Evolutionary conservation across 352 stramenopile species (phyloP).

Genomic region (Globisporangium nunn): DNA sequence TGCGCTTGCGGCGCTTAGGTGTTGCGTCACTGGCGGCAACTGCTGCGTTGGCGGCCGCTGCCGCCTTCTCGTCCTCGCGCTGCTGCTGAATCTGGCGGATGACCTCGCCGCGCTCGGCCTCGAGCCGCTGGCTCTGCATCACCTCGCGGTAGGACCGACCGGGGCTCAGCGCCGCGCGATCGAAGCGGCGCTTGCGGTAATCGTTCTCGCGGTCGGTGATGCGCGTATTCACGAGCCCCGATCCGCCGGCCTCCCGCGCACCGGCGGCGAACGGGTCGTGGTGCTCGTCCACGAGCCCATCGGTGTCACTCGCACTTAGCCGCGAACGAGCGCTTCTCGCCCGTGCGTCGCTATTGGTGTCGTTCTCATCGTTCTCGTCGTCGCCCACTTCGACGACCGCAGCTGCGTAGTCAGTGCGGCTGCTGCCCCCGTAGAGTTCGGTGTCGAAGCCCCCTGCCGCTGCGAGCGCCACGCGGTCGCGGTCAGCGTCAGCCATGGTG

Average conservation of each 20-base stretch:
- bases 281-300: slow-evolving; percentile 73
- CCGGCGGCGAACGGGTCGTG: slow-evolving; percentile 84
- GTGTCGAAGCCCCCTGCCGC: slow-evolving; percentile 68
- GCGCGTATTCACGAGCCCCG: slow-evolving; percentile 90
- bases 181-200: slow-evolving; percentile 85
- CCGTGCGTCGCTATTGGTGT: too few species aligned
- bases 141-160: slow-evolving; percentile 88
- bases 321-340: slow-evolving; percentile 13
- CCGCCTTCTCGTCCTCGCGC: slow-evolving; percentile 27
- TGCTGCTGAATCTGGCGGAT: slow-evolving; percentile 87
- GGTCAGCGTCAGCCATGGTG: neutral
- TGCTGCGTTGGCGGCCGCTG: slow-evolving; percentile 33
- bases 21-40: slow-evolving; percentile 18
- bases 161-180: slow-evolving; percentile 74
- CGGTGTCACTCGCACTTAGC: neutral
- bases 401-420: slow-evolving; percentile 36
- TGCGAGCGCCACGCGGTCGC: slow-evolving; percentile 33
- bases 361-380: slow-evolving; percentile 11
- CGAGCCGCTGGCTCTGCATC: slow-evolving; percentile 87
- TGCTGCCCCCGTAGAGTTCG: slow-evolving; percentile 56
- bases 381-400: slow-evolving; percentile 47
- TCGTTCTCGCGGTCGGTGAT: slow-evolving; percentile 93
- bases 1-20: slow-evolving; percentile 42
- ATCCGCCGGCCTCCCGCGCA: slow-evolving; percentile 77
- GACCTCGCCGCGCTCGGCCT: slow-evolving; percentile 82